Evolutionary conservation across 345 rosid species (phyloP).

Genomic region (Gossypium herbaceum): DNA sequence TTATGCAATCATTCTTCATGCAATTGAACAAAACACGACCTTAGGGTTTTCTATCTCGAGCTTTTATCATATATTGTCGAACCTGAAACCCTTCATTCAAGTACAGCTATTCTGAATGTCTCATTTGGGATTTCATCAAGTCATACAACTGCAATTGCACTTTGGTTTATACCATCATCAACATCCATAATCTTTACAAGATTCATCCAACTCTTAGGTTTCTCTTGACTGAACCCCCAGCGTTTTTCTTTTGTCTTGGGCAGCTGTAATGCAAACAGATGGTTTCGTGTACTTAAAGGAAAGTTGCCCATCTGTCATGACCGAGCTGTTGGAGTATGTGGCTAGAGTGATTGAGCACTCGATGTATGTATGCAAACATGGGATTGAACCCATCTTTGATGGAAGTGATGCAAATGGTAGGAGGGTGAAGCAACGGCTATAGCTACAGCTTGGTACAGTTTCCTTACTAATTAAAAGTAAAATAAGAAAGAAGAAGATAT

Average conservation of each 20-base stretch:
- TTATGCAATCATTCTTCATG: not conserved
- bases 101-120: too few species aligned
- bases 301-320: conserved; percentile 53
- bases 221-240: not conserved
- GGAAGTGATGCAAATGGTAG: conserved; percentile 59
- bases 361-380: conserved; percentile 28
- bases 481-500: too few species aligned
- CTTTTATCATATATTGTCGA: not conserved
- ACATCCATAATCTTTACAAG: not conserved
- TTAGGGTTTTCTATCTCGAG: not conserved
- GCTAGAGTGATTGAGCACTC: conserved; percentile 47
- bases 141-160: not conserved
- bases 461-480: not conserved
- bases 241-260: not conserved
- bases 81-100: too few species aligned
- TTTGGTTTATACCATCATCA: not conserved
- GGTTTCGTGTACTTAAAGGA: conserved; percentile 57
- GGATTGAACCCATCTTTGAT: conserved; percentile 41
- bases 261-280: conserved; percentile 71
- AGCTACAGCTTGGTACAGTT: not conserved
- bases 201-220: not conserved
- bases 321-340: conserved; percentile 56
- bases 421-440: conserved; percentile 62
- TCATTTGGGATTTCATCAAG: not conserved
- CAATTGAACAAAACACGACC: too few species aligned